Base-by-base conservation (phyloP, 192 early-diverging fungal genomes). In the Umbelopsis vinacea region DNA sequence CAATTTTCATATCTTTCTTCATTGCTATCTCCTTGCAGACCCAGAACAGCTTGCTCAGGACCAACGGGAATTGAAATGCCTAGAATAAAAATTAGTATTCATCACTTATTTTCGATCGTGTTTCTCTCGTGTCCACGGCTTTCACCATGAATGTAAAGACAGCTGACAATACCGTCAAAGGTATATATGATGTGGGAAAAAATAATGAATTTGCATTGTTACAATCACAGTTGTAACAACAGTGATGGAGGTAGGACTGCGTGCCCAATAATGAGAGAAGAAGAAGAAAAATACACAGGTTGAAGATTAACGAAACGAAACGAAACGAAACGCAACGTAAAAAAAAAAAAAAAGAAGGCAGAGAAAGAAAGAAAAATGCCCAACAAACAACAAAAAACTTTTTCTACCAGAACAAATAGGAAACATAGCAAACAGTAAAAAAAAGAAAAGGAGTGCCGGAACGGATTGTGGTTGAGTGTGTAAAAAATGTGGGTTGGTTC, bases 241-340 rank as follows among this genome's bases (percentile, higher is more conserved):
- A 26, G 14, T 54, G 26, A 14, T 14, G 26, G 53, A 63, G 33
- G 29, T 29, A 3, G 33, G 7, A 37, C 29, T 37, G 33, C 3
- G 29, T 7, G 17, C 26, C 17, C 26, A 35, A 37, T 37, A 37
- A 33, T 6, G 17, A 37, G 17, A 19, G 33, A 63, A 37, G 5
- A 35, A 43, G 33, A 63, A 19, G 14, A 63, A 63, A 63, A 63
- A 63, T 63, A 63, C 57, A 63, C 57, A 63, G 26, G 57, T 37
- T 29, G 33, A 63, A 55, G 21, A 26, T 17, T 10, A 57, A 57
- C 10, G 9, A 57, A 63, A 37, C 11, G 0, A 35, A 60, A 37
- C 29, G 35, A 19, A 17, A 60, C 15, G 14, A 37, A 37, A 22
- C 15, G 19, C 15, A 6, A 63, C 12, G 53, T 23, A 26, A 54